Evolutionary conservation across 75 land plant species (phyloP), one percentile per base, ranked within the genome.

Genomic region (Selaginella tamariscina): DNA sequence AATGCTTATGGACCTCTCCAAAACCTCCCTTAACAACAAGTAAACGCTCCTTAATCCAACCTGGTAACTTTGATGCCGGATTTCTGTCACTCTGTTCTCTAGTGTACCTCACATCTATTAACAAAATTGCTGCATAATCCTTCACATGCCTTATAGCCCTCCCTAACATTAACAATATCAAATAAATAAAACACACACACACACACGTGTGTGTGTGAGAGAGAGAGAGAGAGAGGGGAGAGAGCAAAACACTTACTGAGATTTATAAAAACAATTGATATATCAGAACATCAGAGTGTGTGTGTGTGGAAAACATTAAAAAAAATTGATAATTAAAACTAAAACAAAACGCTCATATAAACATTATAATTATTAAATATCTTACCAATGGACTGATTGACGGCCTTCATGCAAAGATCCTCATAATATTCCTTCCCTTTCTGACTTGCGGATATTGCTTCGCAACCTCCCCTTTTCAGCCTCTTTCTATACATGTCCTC

Each of bases 371-470:
- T n/a, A n/a, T n/a, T n/a, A n/a, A n/a, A n/a, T 21, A 13, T 1
- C 31, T 32, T 70, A 89, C 98, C 99, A 68, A 95, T 87, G 1
- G 89, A 90, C 65, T 95, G 99, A 76, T 95, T 95, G 23, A 95
- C 99, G 54, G 99, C 96, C 74, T 95, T 95, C 96, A 95, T 95
- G 82, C 96, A 90, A 1, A 95, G 85, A 71, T 95, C 90, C 54
- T 95, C 99, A 78, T 95, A 95, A 71, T 94, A 94, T 39, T 87
- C 91, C 59, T 78, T 77, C 55, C 98, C 96, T 68, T 81, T 83
- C 32, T 71, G 72, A 32, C 23, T 2, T 1, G 1, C 5, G 11
- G 5, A 15, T 15, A 5, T 5, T 5, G 15, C 11, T 15, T 5
- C 15, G 49, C 5, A 39, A 15, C 49, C 49, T 39, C 11, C 15